A percentile compares a stretch with the other conserved stretches of the same genome.
Conservation (phyloP, 1,284 basidiomycete species). For the Ustilago tritici region DNA sequence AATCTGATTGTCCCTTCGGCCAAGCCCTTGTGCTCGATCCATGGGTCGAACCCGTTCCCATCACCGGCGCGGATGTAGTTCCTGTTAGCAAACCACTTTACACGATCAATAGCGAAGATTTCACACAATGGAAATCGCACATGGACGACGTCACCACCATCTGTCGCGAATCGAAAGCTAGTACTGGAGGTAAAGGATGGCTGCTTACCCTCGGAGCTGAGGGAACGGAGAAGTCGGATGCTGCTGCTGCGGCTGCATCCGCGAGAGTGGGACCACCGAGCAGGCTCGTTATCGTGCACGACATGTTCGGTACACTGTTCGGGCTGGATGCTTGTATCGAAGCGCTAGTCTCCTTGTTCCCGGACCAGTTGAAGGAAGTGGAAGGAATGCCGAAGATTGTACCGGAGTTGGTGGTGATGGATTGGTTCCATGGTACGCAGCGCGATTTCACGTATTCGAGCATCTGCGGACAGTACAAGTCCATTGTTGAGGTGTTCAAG, state of each 20-base stretch:
- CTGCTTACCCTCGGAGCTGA: constrained; percentile 54
- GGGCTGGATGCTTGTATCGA: constrained; percentile 47
- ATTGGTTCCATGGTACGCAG: constrained; percentile 64
- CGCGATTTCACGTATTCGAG: constrained; percentile 59
- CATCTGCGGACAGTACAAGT: constrained; percentile 53
- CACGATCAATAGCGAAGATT: constrained; percentile 63
- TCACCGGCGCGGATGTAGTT: constrained; percentile 23
- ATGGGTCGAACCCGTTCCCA: constrained; percentile 53
- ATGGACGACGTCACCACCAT: constrained; percentile 51
- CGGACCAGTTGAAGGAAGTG: constrained; percentile 38
- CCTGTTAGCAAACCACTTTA: constrained; percentile 56
- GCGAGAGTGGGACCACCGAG: constrained; percentile 18
- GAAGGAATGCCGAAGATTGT: constrained; percentile 41
- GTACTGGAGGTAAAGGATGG: constrained; percentile 48
- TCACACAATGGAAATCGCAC: constrained; percentile 59
- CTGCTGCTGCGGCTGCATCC: constrained; percentile 1
- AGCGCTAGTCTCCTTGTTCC: constrained; percentile 46
- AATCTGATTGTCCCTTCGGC: constrained; percentile 40
- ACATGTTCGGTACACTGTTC: constrained; percentile 65
- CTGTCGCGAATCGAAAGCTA: constrained; percentile 29
- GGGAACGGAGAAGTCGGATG: constrained; percentile 32
- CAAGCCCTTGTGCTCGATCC: constrained; percentile 55
- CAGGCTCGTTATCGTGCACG: constrained; percentile 58
- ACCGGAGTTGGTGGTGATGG: constrained; percentile 60
- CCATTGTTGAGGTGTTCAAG: constrained; percentile 58